These are phyloP conservation scores for Lentithecium fluviatile DNA, from an alignment of 495 filamentous ascomycete genomes.

Conservation along the genomic window DNA sequence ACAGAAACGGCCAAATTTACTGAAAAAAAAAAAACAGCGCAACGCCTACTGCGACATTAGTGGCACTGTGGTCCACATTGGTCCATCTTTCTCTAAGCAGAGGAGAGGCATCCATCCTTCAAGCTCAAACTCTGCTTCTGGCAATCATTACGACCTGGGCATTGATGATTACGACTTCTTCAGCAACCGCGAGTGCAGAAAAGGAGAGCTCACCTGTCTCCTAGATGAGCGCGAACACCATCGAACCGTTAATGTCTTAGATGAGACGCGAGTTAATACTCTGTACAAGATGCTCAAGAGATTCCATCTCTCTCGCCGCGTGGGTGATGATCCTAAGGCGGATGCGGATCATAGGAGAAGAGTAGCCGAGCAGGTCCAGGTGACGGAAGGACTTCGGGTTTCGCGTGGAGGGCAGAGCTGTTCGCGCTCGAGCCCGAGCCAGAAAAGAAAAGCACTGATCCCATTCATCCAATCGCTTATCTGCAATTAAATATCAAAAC, in stretches of 20 bases:
- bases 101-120: neutral
- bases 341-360: neutral
- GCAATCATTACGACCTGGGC: neutral
- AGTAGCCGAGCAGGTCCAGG: neutral
- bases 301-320: neutral
- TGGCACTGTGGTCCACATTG: neutral
- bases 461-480: constrained; percentile 10
- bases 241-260: neutral
- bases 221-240: neutral
- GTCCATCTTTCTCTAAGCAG: no score
- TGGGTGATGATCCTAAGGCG: neutral
- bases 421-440: constrained; percentile 4
- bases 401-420: no score
- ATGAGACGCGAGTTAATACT: neutral
- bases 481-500: neutral
- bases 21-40: neutral
- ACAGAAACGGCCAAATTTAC: neutral
- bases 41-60: neutral
- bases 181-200: neutral
- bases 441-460: constrained; percentile 1
- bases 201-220: neutral
- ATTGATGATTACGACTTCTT: neutral
- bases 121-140: neutral
- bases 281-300: constrained; percentile 9
- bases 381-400: neutral